Evolutionary conservation across 2,329 filamentous ascomycete genomes (phyloP).

Genomic region (Neurospora crassa): DNA sequence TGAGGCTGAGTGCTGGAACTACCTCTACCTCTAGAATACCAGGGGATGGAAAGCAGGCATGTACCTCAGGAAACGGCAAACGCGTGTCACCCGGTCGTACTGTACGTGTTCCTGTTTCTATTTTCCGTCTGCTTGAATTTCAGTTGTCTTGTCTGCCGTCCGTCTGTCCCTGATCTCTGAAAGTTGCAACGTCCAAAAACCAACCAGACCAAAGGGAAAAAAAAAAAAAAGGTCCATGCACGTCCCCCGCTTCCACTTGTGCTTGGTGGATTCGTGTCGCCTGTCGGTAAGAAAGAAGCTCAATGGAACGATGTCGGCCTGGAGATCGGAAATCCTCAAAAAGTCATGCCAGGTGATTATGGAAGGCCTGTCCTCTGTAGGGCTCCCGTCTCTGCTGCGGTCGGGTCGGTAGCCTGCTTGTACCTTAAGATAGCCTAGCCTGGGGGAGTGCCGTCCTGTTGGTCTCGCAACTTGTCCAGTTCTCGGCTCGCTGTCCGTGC

Average conservation of each 20-base stretch:
- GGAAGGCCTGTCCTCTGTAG: not conserved
- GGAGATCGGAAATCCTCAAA: not conserved
- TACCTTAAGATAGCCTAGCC: not conserved
- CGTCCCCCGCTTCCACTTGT: not conserved
- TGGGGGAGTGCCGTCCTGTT: not conserved
- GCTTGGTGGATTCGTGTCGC: not conserved
- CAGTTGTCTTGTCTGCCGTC: not conserved
- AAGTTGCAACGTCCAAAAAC: not conserved
- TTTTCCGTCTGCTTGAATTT: not conserved
- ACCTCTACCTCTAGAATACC: not conserved
- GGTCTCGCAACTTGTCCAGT: not conserved
- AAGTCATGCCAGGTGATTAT: not conserved
- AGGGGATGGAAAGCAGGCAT: not conserved
- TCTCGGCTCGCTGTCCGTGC: not conserved
- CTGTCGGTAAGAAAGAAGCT: not conserved
- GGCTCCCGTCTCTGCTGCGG: not conserved
- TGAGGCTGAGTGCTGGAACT: not conserved
- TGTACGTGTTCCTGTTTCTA: not conserved
- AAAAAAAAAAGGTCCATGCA: not conserved
- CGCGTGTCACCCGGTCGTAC: not conserved
- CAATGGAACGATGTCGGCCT: not conserved
- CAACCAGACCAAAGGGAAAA: not conserved
- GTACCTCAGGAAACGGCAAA: not conserved
- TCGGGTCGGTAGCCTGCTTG: not conserved
- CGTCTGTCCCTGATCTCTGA: not conserved